Evolutionary conservation across 2,329 filamentous ascomycete genomes (phyloP), one percentile per base, ranked within the genome.

Genomic region (Lachnellula subtilissima): DNA sequence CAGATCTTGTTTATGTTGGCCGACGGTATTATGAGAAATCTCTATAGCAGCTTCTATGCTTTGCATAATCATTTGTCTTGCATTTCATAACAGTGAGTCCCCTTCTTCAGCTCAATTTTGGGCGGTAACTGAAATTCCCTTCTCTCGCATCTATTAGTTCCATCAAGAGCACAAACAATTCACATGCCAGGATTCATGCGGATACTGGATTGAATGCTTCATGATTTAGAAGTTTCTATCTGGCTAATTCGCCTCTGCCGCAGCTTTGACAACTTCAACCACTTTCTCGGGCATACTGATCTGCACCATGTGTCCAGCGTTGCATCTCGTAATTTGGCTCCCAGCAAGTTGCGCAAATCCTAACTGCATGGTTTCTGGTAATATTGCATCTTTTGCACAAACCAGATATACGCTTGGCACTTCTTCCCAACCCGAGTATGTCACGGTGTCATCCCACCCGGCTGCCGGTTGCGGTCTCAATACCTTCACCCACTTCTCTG

Each of bases 241-340:
- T 9, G 28, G 28, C 28, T 32, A 32, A 9, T 32, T 32, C 28
- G 8, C 50, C 23, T 56, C 46, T 2, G 45, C 52, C 42, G 52
- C 54, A n/a, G 28, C 47, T 17, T 48, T 23, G 15, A 60, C 28
- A 37, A 60, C 48, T 23, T 57, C 57, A 12, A 48, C 54, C 12
- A 60, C 57, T 39, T 50, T 60, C 23, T 55, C 54, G 5, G 55
- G 57, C 48, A 52, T 53, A 39, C 51, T 53, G 4, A 60, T 12
- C 52, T 52, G 54, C 6, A 53, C 48, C 52, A 55, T 55, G 51
- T 60, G 52, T 7, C 57, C 57, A 25, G 54, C 43, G 14, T 19
- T 19, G 53, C 52, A 57, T 22, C 42, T 56, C n/a, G 37, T 47
- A 12, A 57, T 23, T 32, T 53, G 37, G 25, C 54, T 55, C 17